Percentiles rank a stretch among this genome's conserved stretches.
phyloP scores from a whole-genome alignment of 176 grass and related monocot genomes.

The Cenchrus fungigraminus region DNA sequence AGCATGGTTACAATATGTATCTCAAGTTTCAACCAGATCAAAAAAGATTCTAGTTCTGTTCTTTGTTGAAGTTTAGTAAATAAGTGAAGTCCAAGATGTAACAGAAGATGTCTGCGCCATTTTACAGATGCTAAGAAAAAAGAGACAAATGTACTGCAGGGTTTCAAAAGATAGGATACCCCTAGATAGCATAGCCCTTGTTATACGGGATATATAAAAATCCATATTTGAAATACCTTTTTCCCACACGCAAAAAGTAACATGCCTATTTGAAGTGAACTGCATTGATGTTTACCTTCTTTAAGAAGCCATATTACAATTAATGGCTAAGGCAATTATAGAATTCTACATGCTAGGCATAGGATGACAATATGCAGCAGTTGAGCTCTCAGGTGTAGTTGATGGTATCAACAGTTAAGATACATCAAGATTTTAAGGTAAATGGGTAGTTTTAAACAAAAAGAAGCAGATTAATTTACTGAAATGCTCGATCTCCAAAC shows the following conservation, averaged over 20 bases:
- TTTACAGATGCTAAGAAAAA: neutral
- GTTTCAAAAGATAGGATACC: neutral
- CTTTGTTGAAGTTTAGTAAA: neutral
- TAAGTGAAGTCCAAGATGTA: neutral
- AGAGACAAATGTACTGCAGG: neutral
- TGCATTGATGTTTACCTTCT: neutral
- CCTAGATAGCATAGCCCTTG: neutral
- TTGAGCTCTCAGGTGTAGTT: neutral
- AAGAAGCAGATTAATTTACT: neutral
- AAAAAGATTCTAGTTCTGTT: neutral
- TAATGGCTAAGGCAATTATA: neutral
- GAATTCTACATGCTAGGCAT: neutral
- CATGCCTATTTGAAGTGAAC: neutral
- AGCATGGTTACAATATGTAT: neutral
- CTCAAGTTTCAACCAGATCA: constrained; percentile 2
- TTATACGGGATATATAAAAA: neutral
- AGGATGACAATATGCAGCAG: neutral
- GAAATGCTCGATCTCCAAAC: neutral
- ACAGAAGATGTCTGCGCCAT: neutral
- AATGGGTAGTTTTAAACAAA: neutral
- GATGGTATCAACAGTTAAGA: neutral
- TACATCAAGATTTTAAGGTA: neutral
- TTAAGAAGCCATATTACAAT: neutral
- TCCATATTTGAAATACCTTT: neutral
- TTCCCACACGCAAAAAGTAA: neutral